A percentile compares a stretch with the other conserved stretches of the same genome.
Evolutionary conservation across 495 filamentous ascomycete genomes (phyloP).

Genomic region (Ramalina peruviana): DNA sequence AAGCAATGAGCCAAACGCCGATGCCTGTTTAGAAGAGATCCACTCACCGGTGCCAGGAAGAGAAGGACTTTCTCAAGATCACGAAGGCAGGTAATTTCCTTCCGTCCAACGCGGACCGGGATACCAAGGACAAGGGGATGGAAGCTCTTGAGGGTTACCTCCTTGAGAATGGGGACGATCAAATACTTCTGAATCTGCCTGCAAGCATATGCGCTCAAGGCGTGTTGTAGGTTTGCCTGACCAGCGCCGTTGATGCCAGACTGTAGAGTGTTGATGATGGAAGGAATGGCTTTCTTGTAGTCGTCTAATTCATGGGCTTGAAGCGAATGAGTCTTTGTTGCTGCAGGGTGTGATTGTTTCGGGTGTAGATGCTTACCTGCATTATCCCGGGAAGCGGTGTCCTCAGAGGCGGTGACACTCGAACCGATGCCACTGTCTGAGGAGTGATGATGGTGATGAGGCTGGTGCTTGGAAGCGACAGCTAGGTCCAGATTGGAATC

Average conservation of each 20-base stretch:
- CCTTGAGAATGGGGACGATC: slow-evolving; percentile 41
- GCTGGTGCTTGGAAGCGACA: slow-evolving; percentile 13
- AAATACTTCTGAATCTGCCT: slow-evolving; percentile 43
- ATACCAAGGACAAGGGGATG: slow-evolving; percentile 62
- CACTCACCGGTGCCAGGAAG: slow-evolving; percentile 80
- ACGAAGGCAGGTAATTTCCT: slow-evolving; percentile 70
- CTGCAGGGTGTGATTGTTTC: slow-evolving; percentile 7
- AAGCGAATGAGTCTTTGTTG: slow-evolving; percentile 18
- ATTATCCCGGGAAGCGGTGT: slow-evolving; percentile 38
- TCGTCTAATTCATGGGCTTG: slow-evolving; percentile 12
- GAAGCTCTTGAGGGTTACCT: slow-evolving; percentile 54
- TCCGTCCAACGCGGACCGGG: slow-evolving; percentile 59
- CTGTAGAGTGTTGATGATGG: slow-evolving; percentile 15
- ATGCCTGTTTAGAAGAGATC: slow-evolving; percentile 23
- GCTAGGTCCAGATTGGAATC: slow-evolving; percentile 11
- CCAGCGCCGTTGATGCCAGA: slow-evolving; percentile 34
- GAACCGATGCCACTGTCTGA: slow-evolving; percentile 9
- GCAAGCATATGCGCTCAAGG: slow-evolving; percentile 35
- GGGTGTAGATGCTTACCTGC: slow-evolving; percentile 13
- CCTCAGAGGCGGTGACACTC: slow-evolving; percentile 26
- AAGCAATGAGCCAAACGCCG: slow-evolving; percentile 52
- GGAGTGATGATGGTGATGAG: slow-evolving; percentile 7
- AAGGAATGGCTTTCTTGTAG: neutral
- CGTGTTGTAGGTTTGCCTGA: slow-evolving; percentile 23
- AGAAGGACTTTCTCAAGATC: slow-evolving; percentile 84